Evolutionary conservation across 441 rosid species (phyloP).

Genomic region (Euphorbia corollata): DNA sequence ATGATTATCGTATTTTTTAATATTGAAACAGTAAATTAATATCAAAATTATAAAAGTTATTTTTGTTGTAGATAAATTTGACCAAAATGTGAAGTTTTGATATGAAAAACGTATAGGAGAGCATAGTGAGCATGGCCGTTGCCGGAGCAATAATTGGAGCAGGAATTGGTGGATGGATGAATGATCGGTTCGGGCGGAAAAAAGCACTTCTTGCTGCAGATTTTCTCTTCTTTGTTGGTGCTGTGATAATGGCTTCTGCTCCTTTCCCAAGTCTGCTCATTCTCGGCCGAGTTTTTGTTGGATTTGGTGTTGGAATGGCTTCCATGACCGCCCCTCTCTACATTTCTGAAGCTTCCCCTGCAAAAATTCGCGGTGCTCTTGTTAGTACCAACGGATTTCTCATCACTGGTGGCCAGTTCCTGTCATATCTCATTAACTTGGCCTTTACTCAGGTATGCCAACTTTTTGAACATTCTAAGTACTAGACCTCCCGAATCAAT

Average conservation of each 20-base stretch:
- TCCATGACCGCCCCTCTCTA: conserved; percentile 85
- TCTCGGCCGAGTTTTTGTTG: conserved; percentile 61
- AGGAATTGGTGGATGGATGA: conserved; percentile 70
- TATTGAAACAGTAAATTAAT: no score
- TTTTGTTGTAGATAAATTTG: no score
- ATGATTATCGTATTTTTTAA: no score
- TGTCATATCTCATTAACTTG: conserved; percentile 66
- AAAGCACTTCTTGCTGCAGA: conserved; percentile 55
- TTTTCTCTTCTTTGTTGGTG: conserved; percentile 61
- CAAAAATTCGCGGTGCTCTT: conserved; percentile 76
- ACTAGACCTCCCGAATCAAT: background rate
- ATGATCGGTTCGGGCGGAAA: conserved; percentile 59
- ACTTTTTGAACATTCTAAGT: background rate
- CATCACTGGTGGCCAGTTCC: conserved; percentile 77
- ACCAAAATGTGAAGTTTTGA: background rate
- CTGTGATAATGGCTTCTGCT: conserved; percentile 66
- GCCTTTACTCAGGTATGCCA: conserved; percentile 52
- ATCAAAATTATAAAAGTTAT: no score
- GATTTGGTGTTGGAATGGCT: conserved; percentile 89
- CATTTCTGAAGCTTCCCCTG: conserved; percentile 87
- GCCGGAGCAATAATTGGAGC: conserved; percentile 84
- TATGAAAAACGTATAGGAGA: conserved; percentile 43
- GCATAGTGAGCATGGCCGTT: conserved; percentile 81
- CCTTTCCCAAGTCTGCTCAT: conserved; percentile 53
- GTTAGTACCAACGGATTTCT: conserved; percentile 74